These are phyloP conservation scores for Smallanthus sonchifolius DNA, from an alignment of 129 eudicot genomes.

Conservation along the genomic window DNA sequence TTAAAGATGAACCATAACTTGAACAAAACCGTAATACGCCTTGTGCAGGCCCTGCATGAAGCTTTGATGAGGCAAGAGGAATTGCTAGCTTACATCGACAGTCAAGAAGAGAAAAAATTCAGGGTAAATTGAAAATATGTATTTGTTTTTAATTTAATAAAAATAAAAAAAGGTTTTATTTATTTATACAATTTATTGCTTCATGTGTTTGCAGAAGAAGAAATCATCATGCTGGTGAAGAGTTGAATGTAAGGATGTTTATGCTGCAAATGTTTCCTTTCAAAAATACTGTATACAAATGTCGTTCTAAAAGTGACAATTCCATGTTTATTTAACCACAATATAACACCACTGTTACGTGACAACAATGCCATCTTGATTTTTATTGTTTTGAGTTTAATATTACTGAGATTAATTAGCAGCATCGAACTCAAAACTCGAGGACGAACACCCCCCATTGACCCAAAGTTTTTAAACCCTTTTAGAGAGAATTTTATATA, in stretches of 20 bases:
- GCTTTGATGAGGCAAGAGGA: slow-evolving; percentile 98
- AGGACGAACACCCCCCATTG: no score
- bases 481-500: no score
- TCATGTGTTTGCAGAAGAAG: slow-evolving; percentile 66
- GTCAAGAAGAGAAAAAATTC: slow-evolving; percentile 70
- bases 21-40: not conserved
- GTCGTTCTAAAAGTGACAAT: not conserved
- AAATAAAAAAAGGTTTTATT: not conserved
- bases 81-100: slow-evolving; percentile 77
- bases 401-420: no score
- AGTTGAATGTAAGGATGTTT: slow-evolving; percentile 3
- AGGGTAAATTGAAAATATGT: slow-evolving; percentile 43
- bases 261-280: slow-evolving; percentile 8
- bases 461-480: no score
- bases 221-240: slow-evolving; percentile 59
- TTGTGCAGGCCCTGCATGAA: slow-evolving; percentile 79
- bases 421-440: no score
- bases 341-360: not conserved
- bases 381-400: no score
- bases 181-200: not conserved
- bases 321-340: not conserved
- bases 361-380: no score
- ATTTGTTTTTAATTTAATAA: not conserved
- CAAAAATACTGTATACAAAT: slow-evolving; percentile 19
- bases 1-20: not conserved